Base-by-base conservation (phyloP, 2,329 filamentous ascomycete genomes). In the Salinomyces thailandicus region DNA sequence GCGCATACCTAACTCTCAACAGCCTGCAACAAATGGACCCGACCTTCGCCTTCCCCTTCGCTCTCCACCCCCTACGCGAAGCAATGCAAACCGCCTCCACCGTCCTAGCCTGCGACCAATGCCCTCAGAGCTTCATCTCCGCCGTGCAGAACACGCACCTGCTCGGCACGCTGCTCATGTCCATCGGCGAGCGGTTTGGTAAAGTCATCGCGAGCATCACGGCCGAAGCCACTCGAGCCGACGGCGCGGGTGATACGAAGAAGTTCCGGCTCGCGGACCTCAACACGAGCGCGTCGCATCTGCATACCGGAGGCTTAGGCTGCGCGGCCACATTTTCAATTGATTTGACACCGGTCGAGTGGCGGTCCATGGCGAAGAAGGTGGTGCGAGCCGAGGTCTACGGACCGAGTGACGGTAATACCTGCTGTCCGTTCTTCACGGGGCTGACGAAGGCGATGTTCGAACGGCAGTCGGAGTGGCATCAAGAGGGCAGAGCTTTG, bases 1-100 rank as follows among this genome's bases (percentile, higher is more conserved):
- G 57, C n/a, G 62, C 64, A 37, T 69, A 67, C 45, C 54, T 69
- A 2, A 61, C 60, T 2, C 51, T 68, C 15, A 58, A 54, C 13
- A 59, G 57, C 28, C 55, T 71, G 13, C 60, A 65, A 42, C 46
- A 58, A 8, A 51, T 66, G 33, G 36, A 47, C 28, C 42, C 47
- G 16, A 22, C 39, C 27, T 71, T 70, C 42, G 67, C 68, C 0
- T 71, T 71, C 42, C 67, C 68, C 0, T 56, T 55, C 33, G 53
- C 62, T 5, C 49, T 69, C 4, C 48, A 58, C 9, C 54, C 57
- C 2, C 52, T 71, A 5, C 61, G 62, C 16, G 53, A 53, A 38
- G 65, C 66, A 16, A 61, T 66, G 49, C 44, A 39, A n/a, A 59
- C 60, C 1, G 55, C 64, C 8, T 53, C 54, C 4, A 38, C 48